phyloP scores from a whole-genome alignment of 2,329 filamentous ascomycete genomes.

The Fusarium clavum region DNA sequence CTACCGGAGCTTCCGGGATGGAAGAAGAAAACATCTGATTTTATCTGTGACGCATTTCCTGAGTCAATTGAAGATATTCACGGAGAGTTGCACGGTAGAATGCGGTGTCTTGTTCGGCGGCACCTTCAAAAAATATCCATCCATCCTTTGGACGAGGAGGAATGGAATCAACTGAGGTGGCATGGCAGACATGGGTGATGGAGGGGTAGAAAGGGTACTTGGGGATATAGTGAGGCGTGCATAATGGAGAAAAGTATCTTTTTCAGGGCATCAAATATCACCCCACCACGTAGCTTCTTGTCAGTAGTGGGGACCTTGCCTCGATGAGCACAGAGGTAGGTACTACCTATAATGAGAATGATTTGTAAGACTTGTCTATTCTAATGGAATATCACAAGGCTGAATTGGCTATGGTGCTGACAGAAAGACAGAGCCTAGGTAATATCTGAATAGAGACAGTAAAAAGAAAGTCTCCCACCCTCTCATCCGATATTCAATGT shows the following conservation, averaged over 20 bases:
- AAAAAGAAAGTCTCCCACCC: conserved; percentile 23
- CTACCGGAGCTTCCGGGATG: conserved; percentile 40
- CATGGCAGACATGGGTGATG: conserved; percentile 14
- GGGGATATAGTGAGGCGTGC: neutral
- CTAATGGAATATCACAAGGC: neutral
- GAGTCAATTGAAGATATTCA: conserved; percentile 2
- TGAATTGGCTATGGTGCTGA: conserved; percentile 18
- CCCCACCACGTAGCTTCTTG: conserved; percentile 37
- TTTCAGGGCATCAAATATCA: conserved; percentile 34
- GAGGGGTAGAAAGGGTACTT: conserved; percentile 36
- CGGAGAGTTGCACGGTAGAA: conserved; percentile 34
- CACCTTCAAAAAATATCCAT: conserved; percentile 20
- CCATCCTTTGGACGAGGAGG: neutral
- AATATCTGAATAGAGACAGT: neutral
- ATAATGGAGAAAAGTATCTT: conserved; percentile 23
- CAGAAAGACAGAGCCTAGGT: neutral
- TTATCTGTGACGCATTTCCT: neutral
- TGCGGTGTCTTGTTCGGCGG: conserved; percentile 34
- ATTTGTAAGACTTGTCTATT: neutral
- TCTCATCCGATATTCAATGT: conserved; percentile 32
- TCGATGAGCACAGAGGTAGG: neutral
- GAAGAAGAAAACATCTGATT: conserved; percentile 17
- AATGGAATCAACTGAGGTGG: conserved; percentile 36
- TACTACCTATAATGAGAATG: neutral
- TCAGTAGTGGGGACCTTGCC: conserved; percentile 24